Evolutionary conservation across 2,329 filamentous ascomycete genomes (phyloP), one percentile per base, ranked within the genome.

Genomic region (Aspergillus amoenus): DNA sequence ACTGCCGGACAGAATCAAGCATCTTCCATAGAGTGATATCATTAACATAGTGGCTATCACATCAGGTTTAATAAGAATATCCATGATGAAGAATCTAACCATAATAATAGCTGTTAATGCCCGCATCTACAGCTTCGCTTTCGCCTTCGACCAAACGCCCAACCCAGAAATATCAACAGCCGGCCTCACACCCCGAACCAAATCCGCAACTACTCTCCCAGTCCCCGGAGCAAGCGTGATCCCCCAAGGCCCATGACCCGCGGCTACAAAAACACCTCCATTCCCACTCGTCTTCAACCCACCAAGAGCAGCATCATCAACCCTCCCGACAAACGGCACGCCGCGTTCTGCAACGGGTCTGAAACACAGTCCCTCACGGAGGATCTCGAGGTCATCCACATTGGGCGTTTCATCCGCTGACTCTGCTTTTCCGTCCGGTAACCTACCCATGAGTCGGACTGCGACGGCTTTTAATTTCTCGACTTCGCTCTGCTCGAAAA

Each of bases 241-340:
- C 0, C 89, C 89, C 89, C 89, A 93, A 0, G 89, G 87, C 0
- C 89, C 89, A 76, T 93, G 89, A 0, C 90, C 89, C 4, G 86
- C 80, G 1, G 87, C 85, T 39, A 92, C 70, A 68, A 84, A 93
- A 0, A 93, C 86, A 4, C 89, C 88, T 2, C 87, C 60, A 62
- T 71, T 22, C 3, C 49, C 34, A 21, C 11, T 24, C 4, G 59
- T 49, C 53, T 55, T 64, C 32, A 88, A 84, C 2, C 85, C 77
- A 0, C 85, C 86, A 3, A 91, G 78, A 43, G 79, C 76, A 12
- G 73, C 68, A 61, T 89, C 84, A 1, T 78, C 72, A 24, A 91
- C 73, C 34, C 82, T 77, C 3, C 79, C 76, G 9, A 93, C 67
- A 24, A 91, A 82, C 0, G 90, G 89, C 24, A 77, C 78, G 0